Conservation (phyloP, 805 yeast species). For the Teunomyces stri region DNA sequence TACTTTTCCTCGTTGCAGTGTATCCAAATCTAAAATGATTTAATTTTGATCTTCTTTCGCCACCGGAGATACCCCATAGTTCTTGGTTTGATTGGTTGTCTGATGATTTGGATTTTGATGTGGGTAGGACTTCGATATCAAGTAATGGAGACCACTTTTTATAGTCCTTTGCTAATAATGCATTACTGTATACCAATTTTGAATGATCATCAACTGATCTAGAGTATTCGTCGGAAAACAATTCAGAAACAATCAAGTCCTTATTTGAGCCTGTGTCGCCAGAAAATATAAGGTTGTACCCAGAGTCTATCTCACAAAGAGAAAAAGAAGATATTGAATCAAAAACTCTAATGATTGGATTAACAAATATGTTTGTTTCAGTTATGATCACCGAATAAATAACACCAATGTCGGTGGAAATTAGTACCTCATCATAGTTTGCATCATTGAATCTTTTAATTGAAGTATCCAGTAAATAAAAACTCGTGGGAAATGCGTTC, state of each 20-base stretch:
- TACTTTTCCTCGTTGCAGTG: slow-evolving; percentile 21
- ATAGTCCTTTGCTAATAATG: slow-evolving; percentile 26
- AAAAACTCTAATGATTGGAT: slow-evolving; percentile 34
- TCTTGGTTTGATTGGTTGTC: slow-evolving; percentile 29
- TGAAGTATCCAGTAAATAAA: slow-evolving; percentile 23
- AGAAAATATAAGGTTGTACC: slow-evolving; percentile 32
- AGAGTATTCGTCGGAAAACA: slow-evolving; percentile 16
- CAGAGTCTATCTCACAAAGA: slow-evolving; percentile 17
- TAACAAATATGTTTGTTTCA: slow-evolving; percentile 10
- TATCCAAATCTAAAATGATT: slow-evolving; percentile 35
- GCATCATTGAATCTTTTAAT: slow-evolving; percentile 10
- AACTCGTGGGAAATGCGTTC: slow-evolving; percentile 41
- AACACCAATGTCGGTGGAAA: slow-evolving; percentile 35
- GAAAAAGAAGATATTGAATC: slow-evolving; percentile 36
- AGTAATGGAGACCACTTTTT: slow-evolving; percentile 49
- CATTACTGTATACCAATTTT: slow-evolving; percentile 20
- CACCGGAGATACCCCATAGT: slow-evolving; percentile 42
- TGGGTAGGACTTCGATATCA: slow-evolving; percentile 37
- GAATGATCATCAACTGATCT: not conserved
- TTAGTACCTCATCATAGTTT: slow-evolving; percentile 24
- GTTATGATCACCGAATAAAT: slow-evolving; percentile 28
- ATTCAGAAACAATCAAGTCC: slow-evolving; percentile 26
- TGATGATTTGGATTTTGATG: slow-evolving; percentile 17
- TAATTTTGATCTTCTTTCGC: slow-evolving; percentile 31
- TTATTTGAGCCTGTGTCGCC: slow-evolving; percentile 42